A percentile compares a stretch with the other conserved stretches of the same genome.
These are phyloP conservation scores for Pseudogymnoascus sp. DNA, from an alignment of 2,329 filamentous ascomycete genomes.

Conservation along the genomic window DNA sequence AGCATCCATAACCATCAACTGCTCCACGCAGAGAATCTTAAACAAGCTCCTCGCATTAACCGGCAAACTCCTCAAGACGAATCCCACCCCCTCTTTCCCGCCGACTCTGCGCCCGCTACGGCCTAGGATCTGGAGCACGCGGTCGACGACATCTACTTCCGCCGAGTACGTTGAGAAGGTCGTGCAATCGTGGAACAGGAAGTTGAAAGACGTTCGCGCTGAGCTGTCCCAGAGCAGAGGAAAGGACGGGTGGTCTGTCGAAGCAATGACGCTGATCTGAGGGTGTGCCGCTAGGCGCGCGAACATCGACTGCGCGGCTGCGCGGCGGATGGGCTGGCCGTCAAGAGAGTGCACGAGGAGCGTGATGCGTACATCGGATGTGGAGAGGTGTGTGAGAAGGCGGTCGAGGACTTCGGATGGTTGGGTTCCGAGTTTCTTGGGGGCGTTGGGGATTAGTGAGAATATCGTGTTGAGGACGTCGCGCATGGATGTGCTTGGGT, in stretches of 20 bases:
- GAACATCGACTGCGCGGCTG: slow-evolving; percentile 63
- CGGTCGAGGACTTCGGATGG: slow-evolving; percentile 62
- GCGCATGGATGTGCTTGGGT: slow-evolving; percentile 56
- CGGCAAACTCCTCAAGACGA: slow-evolving; percentile 82
- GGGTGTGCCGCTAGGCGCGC: slow-evolving; percentile 70
- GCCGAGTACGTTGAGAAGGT: slow-evolving; percentile 71
- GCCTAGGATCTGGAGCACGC: slow-evolving; percentile 80
- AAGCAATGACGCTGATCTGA: slow-evolving; percentile 66
- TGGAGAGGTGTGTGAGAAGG: slow-evolving; percentile 55
- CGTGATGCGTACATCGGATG: slow-evolving; percentile 44
- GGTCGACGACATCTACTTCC: slow-evolving; percentile 81
- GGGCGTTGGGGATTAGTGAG: slow-evolving; percentile 46
- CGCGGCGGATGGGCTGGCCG: slow-evolving; percentile 65
- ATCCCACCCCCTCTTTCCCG: slow-evolving; percentile 85
- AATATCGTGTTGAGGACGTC: slow-evolving; percentile 67
- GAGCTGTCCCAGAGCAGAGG: slow-evolving; percentile 83
- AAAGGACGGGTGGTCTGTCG: slow-evolving; percentile 83
- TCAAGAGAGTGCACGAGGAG: slow-evolving; percentile 85
- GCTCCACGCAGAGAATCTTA: slow-evolving; percentile 74
- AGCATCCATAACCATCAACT: slow-evolving; percentile 62
- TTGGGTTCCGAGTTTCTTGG: slow-evolving; percentile 39
- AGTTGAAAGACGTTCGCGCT: slow-evolving; percentile 74
- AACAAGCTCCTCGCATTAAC: slow-evolving; percentile 90
- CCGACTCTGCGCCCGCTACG: slow-evolving; percentile 72
- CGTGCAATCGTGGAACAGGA: slow-evolving; percentile 89